These are phyloP conservation scores for Parachaetomium inaequale DNA, from an alignment of 495 filamentous ascomycete species.

Conservation along the genomic window DNA sequence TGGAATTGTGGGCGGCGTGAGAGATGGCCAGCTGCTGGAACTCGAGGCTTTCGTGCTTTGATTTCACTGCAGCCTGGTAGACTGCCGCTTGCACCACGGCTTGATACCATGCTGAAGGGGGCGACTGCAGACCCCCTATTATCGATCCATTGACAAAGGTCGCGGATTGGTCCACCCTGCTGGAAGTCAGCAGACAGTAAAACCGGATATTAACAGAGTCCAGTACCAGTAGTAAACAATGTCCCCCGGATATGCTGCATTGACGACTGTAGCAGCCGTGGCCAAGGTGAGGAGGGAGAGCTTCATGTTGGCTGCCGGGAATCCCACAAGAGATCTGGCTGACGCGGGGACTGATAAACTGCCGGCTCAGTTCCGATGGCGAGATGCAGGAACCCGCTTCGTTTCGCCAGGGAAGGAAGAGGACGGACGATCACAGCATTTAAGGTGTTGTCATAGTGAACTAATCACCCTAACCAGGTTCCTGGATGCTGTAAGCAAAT, in stretches of 20 bases:
- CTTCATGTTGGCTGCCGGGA: constrained; percentile 21
- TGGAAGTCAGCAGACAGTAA: neutral
- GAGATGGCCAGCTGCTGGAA: constrained; percentile 41
- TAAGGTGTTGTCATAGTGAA: neutral
- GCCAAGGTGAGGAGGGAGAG: constrained; percentile 13
- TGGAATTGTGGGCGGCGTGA: constrained; percentile 38
- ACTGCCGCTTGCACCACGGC: constrained; percentile 36
- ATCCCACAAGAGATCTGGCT: too few species aligned
- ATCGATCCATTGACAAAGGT: constrained; percentile 34
- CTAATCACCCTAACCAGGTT: neutral
- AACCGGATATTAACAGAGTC: neutral
- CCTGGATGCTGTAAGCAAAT: constrained; percentile 7
- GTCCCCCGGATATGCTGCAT: constrained; percentile 34
- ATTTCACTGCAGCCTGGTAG: constrained; percentile 33
- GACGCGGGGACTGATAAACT: neutral
- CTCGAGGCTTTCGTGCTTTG: constrained; percentile 23
- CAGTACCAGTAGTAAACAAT: constrained; percentile 38
- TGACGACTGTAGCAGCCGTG: constrained; percentile 14
- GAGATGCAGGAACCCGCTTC: constrained; percentile 15
- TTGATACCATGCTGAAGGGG: constrained; percentile 31
- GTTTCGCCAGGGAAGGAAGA: neutral
- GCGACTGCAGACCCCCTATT: constrained; percentile 35
- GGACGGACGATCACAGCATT: neutral
- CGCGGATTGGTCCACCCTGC: constrained; percentile 32
- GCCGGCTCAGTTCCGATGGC: neutral